Base-by-base conservation (phyloP, 2,329 filamentous ascomycete genomes). In the Exophiala spinifera region DNA sequence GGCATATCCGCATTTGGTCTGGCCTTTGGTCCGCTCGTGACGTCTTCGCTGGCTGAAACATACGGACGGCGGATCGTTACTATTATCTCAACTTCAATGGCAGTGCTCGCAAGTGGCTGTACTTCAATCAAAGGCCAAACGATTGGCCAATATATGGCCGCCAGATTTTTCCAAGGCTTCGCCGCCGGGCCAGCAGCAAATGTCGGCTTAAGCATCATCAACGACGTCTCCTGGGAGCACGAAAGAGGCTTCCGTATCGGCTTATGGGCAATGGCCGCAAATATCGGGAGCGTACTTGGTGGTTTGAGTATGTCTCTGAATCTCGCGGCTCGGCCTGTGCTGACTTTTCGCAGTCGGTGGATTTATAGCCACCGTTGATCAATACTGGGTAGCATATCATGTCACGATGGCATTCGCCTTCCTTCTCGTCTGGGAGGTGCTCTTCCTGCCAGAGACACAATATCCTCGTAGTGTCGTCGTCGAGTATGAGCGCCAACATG, bases 21-120 rank as follows among this genome's bases (percentile, higher is more conserved):
- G 45, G 69, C 65, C 5, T 62, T 66, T 19, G 70, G 69, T 3
- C 70, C 70, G 15, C 50, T 72, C 2, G 57, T 72, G 19, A 63
- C 63, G 13, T 63, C 67, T 7, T 68, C 69, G 3, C 43, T 72
- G 21, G 68, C 66, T 49, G 70, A 72, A 54, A 68, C 64, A 2
- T 62, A 60, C 37, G 70, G 70, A 8, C 60, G 70, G 17, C 55
- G 63, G 19, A 53, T 59, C 1, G 49, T 64, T 10, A 61, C 60
- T 19, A 54, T 65, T 15, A 46, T 53, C 19, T 62, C 60, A 19
- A 55, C 53, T 10, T 17, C 47, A 8, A 39, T 25, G 20, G 47
- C 47, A 19, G 46, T 55, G 11, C 25, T 51, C 2, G 51, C 51
- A 14, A 46, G 39, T 36, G 47, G 47, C n/a, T 51, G 47, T n/a